Evolutionary conservation across 2,329 filamentous ascomycete genomes (phyloP).

Genomic region (Scytalidium lignicola): DNA sequence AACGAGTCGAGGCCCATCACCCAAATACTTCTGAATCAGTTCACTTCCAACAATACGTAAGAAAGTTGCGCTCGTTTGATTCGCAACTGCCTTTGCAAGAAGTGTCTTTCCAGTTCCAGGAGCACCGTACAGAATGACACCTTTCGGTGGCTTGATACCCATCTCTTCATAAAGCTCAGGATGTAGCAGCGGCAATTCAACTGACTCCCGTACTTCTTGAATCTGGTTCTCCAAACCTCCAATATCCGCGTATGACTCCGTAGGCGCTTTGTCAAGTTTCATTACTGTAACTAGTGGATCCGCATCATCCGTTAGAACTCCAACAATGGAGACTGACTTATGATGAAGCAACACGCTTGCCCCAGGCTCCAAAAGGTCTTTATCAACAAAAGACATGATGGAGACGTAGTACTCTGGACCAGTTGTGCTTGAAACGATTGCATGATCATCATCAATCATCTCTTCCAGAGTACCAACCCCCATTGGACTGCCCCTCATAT

Average conservation of each 20-base stretch:
- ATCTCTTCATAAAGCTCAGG: constrained; percentile 99
- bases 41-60: constrained; percentile 95
- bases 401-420: constrained; percentile 99
- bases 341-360: constrained; percentile 94
- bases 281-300: constrained; percentile 96
- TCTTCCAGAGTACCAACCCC: constrained; percentile 96
- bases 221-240: constrained; percentile 93
- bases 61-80: constrained; percentile 98
- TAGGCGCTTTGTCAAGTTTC: constrained; percentile 98
- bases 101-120: constrained; percentile 96
- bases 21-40: constrained; percentile 97
- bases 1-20: constrained; percentile 89
- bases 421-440: constrained; percentile 95
- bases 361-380: constrained; percentile 93
- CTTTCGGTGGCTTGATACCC: constrained; percentile 99
- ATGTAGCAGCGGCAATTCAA: constrained; percentile 89
- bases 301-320: constrained; percentile 92
- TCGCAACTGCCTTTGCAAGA: constrained; percentile 93
- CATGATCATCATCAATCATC: constrained; percentile 98
- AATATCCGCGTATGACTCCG: constrained; percentile 97
- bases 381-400: constrained; percentile 99
- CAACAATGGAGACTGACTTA: constrained; percentile 96
- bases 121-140: constrained; percentile 96
- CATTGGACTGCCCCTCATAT: constrained; percentile 98
- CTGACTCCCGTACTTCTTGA: constrained; percentile 94